Evolutionary conservation across 305 asterid species (phyloP), one percentile per base, ranked within the genome.

Genomic region (Fraxinus ornus): DNA sequence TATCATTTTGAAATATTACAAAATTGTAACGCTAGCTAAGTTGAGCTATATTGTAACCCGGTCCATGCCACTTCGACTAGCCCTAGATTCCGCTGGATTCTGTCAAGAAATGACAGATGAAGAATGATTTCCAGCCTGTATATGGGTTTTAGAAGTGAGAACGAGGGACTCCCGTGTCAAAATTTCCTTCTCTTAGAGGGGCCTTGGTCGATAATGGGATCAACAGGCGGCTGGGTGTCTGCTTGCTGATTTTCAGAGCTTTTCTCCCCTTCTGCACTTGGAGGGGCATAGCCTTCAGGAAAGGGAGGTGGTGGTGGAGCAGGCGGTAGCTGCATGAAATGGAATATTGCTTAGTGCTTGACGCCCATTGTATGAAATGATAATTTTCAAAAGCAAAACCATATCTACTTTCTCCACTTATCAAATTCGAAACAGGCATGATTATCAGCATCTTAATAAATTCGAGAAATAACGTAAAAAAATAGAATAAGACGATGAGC

Each of bases 131-230:
- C 62, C 1, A 17, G 64, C 70, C 5, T 24, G 33, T 24, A 64
- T 64, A 64, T 13, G 73, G 33, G 72, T 33, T 64, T 64, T 24
- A 64, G 17, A 24, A 64, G 73, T 5, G 5, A 64, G 35, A 22
- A 24, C 2, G 33, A 64, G 24, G 74, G 70, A 60, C 3, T 21
- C 37, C 75, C 15, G 81, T 36, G 68, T 80, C 83, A 91, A 33
- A 90, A n/a, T 86, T 92, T 93, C 89, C 90, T 87, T 88, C 97
- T 90, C 92, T 95, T 95, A 33, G 98, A 86, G 0, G 98, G 99
- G 82, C 97, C 99, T 91, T 95, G 98, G 85, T 94, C 99, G 10
- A 93, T 90, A 73, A 94, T 94, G 83, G 98, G 99, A 86, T 95
- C 99, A 37, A 90, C 86, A 28, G 91, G 4, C 3, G 89, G 85